Conservation (phyloP, 176 grass and related monocot species). For the Tillandsia leiboldiana region DNA sequence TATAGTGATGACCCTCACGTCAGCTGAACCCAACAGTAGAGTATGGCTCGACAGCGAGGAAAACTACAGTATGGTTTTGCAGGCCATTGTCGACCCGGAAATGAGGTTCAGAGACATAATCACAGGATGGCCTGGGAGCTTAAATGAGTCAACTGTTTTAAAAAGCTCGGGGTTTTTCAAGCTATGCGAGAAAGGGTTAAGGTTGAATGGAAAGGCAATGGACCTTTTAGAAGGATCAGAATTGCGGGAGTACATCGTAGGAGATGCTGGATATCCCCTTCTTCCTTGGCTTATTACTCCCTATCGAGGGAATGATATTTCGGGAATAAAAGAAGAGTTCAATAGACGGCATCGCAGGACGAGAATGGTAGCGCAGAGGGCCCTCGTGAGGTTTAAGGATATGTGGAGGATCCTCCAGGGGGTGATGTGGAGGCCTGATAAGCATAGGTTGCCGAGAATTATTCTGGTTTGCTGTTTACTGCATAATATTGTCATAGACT, state of each 20-base stretch:
- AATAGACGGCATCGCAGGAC: slow-evolving; percentile 39
- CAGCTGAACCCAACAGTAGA: slow-evolving; percentile 58
- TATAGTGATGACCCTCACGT: slow-evolving; percentile 61
- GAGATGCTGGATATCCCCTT: slow-evolving; percentile 62
- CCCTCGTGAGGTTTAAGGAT: slow-evolving; percentile 42
- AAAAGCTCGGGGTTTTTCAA: slow-evolving; percentile 59
- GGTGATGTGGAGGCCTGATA: slow-evolving; percentile 61
- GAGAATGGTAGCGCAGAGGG: slow-evolving; percentile 30
- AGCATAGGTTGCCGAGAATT: slow-evolving; percentile 52
- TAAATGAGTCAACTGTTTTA: slow-evolving; percentile 57
- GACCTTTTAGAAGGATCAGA: slow-evolving; percentile 37
- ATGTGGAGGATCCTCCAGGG: slow-evolving; percentile 49
- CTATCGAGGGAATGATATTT: slow-evolving; percentile 37
- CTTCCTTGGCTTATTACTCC: slow-evolving; percentile 90
- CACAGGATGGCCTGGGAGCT: slow-evolving; percentile 83
- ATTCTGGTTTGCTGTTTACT: slow-evolving; percentile 67
- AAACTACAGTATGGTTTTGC: slow-evolving; percentile 79
- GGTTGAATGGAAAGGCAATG: slow-evolving; percentile 38
- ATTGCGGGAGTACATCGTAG: slow-evolving; percentile 64
- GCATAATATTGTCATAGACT: slow-evolving; percentile 56
- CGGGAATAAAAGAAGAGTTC: slow-evolving; percentile 33
- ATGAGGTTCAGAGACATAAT: slow-evolving; percentile 83
- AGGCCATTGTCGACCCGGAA: slow-evolving; percentile 69
- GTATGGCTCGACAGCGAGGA: slow-evolving; percentile 80
- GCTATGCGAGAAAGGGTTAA: slow-evolving; percentile 57